Conservation (phyloP, 2,329 filamentous ascomycete species). For the Laburnicola sp. region DNA sequence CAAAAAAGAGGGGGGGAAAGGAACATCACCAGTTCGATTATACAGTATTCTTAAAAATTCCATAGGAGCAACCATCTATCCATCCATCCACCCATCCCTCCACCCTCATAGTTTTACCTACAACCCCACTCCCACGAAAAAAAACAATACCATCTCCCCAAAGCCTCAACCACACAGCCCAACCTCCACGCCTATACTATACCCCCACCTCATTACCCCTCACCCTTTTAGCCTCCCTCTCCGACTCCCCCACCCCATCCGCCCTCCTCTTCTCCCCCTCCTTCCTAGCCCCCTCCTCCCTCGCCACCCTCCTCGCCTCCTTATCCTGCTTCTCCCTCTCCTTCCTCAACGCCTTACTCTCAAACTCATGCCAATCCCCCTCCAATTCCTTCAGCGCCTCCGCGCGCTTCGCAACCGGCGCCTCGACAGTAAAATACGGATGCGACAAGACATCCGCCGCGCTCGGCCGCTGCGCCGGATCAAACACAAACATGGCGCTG, state of each 20-base stretch:
- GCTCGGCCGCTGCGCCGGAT: conserved; percentile 79
- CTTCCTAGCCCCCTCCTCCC: conserved; percentile 34
- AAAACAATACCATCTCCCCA: no score
- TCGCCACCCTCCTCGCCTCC: conserved; percentile 52
- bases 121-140: no score
- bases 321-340: conserved; percentile 75
- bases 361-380: conserved; percentile 98
- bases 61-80: no score
- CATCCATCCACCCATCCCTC: no score
- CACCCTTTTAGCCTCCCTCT: conserved; percentile 39
- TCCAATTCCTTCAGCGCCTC: conserved; percentile 80
- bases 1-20: no score
- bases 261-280: conserved; percentile 41
- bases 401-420: conserved; percentile 75
- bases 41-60: no score
- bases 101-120: no score
- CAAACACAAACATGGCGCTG: conserved; percentile 82
- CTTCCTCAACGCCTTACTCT: conserved; percentile 90
- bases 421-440: conserved; percentile 83
- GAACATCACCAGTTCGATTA: no score
- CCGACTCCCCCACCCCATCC: conserved; percentile 33
- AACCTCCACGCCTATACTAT: background rate
- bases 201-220: conserved; percentile 25
- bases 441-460: conserved; percentile 84
- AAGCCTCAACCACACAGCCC: no score